A percentile compares a stretch with the other conserved stretches of the same genome.
phyloP scores from a whole-genome alignment of 495 filamentous ascomycete genomes.

The Hypoxylon crocopeplum region DNA sequence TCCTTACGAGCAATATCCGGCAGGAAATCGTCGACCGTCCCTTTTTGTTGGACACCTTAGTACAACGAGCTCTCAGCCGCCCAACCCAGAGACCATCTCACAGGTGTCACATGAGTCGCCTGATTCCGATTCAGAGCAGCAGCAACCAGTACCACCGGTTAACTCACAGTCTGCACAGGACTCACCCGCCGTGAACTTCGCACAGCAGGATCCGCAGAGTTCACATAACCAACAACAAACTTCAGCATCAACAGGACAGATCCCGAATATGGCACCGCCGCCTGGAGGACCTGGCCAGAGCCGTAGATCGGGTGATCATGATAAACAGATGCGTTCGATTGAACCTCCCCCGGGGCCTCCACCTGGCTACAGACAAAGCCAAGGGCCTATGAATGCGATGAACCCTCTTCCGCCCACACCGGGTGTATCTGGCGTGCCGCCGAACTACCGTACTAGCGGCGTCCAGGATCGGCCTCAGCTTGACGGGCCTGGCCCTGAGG shows the following conservation, averaged over 20 bases:
- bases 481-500: slow-evolving; percentile 49
- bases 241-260: slow-evolving; percentile 38
- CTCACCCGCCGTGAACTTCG: slow-evolving; percentile 45
- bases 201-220: slow-evolving; percentile 45
- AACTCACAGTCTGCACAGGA: slow-evolving; percentile 50
- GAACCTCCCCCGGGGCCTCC: slow-evolving; percentile 54
- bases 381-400: slow-evolving; percentile 48
- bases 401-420: slow-evolving; percentile 52
- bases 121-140: slow-evolving; percentile 52
- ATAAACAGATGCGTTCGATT: slow-evolving; percentile 50
- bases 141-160: slow-evolving; percentile 32
- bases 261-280: slow-evolving; percentile 57
- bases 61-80: slow-evolving; percentile 47
- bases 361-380: slow-evolving; percentile 57
- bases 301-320: slow-evolving; percentile 54
- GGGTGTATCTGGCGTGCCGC: slow-evolving; percentile 35
- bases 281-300: slow-evolving; percentile 50
- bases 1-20: slow-evolving; percentile 48
- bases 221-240: slow-evolving; percentile 44
- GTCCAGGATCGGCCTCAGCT: slow-evolving; percentile 47
- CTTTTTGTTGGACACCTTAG: slow-evolving; percentile 46
- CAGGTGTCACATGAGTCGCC: slow-evolving; percentile 70
- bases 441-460: slow-evolving; percentile 49
- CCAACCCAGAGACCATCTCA: slow-evolving; percentile 60
- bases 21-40: slow-evolving; percentile 36